Percentiles rank a stretch among this genome's conserved stretches.
phyloP scores from a whole-genome alignment of 495 filamentous ascomycete species.

The Podospora conica region DNA sequence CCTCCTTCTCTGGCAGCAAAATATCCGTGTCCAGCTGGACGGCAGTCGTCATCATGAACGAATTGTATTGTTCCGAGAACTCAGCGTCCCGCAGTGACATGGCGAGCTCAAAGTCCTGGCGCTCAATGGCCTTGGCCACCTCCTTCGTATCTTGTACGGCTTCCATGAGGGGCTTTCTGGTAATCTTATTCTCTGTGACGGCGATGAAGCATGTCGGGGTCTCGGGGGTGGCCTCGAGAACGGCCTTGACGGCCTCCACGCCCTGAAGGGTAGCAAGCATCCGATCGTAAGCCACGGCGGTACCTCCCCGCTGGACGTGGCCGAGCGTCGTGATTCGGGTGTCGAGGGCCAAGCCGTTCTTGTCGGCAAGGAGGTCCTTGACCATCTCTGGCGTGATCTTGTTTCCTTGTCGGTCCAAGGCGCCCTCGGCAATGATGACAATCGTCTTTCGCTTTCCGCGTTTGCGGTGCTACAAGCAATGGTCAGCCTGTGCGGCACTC shows the following conservation, averaged over 20 bases:
- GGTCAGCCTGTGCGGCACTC: slow-evolving; percentile 2
- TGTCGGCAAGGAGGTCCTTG: slow-evolving; percentile 79
- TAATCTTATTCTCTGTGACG: slow-evolving; percentile 96
- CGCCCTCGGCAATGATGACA: slow-evolving; percentile 95
- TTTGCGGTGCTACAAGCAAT: slow-evolving; percentile 63
- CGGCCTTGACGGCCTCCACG: slow-evolving; percentile 91
- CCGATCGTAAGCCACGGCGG: slow-evolving; percentile 88
- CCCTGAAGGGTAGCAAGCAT: slow-evolving; percentile 91
- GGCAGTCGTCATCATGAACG: slow-evolving; percentile 81
- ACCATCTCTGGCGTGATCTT: slow-evolving; percentile 75
- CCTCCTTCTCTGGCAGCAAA: slow-evolving; percentile 65
- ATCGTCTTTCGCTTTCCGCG: slow-evolving; percentile 95
- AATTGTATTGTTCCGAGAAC: slow-evolving; percentile 86
- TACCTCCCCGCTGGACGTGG: slow-evolving; percentile 91
- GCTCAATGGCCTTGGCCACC: slow-evolving; percentile 72
- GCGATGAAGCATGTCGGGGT: slow-evolving; percentile 92
- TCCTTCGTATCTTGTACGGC: slow-evolving; percentile 79
- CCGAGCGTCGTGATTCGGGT: slow-evolving; percentile 93
- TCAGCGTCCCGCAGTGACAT: slow-evolving; percentile 87
- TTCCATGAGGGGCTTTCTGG: slow-evolving; percentile 78
- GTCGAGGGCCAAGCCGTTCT: slow-evolving; percentile 65
- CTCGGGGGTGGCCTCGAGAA: slow-evolving; percentile 84
- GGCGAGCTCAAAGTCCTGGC: slow-evolving; percentile 74
- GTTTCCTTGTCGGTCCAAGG: slow-evolving; percentile 76
- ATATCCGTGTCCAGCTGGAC: slow-evolving; percentile 39